Conservation (phyloP, 2,329 filamentous ascomycete species). For the Calonectria hongkongensis region DNA sequence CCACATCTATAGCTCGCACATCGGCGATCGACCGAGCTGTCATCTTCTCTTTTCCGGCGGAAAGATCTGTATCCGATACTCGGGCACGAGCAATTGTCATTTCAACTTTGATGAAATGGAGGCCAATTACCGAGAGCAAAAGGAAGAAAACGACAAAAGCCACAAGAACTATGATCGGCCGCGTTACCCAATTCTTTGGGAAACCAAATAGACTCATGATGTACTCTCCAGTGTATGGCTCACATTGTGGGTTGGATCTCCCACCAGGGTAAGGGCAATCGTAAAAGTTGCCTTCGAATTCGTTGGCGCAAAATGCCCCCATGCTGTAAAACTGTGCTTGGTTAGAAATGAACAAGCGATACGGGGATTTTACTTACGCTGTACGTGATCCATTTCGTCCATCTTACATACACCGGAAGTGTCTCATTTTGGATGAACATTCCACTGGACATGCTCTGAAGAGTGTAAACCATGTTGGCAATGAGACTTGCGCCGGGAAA, state of each 20-base stretch:
- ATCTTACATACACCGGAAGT: constrained; percentile 85
- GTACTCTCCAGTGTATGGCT: constrained; percentile 80
- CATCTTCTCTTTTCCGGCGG: constrained; percentile 83
- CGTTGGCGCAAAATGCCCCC: constrained; percentile 82
- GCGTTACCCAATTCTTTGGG: constrained; percentile 78
- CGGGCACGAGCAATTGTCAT: constrained; percentile 81
- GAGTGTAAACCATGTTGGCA: constrained; percentile 82
- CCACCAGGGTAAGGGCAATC: constrained; percentile 80
- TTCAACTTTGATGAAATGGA: constrained; percentile 79
- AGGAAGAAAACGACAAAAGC: constrained; percentile 80
- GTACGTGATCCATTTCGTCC: constrained; percentile 82
- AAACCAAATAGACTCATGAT: constrained; percentile 82
- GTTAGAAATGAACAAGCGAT: constrained; percentile 39
- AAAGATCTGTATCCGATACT: constrained; percentile 75
- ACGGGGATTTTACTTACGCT: constrained; percentile 62
- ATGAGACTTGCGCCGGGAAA: constrained; percentile 84
- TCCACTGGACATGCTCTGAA: constrained; percentile 85
- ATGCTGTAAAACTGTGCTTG: constrained; percentile 78
- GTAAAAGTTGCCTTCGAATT: constrained; percentile 83
- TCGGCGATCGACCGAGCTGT: constrained; percentile 69
- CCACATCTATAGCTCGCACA: constrained; percentile 78
- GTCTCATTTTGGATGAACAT: constrained; percentile 85
- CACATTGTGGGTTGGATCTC: constrained; percentile 78
- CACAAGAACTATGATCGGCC: constrained; percentile 78
- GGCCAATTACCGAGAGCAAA: constrained; percentile 74